phyloP scores from a whole-genome alignment of 2,329 filamentous ascomycete species.

The Penicillium sp. region DNA sequence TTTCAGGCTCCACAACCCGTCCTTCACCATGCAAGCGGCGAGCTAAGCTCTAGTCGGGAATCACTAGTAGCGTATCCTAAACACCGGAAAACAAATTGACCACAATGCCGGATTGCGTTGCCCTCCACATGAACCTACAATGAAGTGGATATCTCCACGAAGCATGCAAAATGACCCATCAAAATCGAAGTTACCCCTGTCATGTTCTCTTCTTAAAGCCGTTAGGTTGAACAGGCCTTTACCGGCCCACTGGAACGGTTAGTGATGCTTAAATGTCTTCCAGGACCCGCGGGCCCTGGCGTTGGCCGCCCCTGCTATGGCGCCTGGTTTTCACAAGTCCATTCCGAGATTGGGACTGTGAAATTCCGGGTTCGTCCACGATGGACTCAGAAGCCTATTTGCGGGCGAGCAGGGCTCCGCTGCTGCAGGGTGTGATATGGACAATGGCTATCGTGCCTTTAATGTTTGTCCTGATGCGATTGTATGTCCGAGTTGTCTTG shows the following conservation, averaged over 20 bases:
- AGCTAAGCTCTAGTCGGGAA: not conserved
- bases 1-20: constrained; percentile 14
- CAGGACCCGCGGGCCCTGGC: not conserved
- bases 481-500: constrained; percentile 18
- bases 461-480: constrained; percentile 15
- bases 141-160: not conserved
- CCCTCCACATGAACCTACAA: not conserved
- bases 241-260: not conserved
- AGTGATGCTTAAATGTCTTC: constrained; percentile 2
- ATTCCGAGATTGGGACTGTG: not conserved
- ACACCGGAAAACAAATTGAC: not conserved
- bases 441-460: constrained; percentile 17
- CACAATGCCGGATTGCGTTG: not conserved
- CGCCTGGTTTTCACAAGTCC: not conserved
- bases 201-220: not conserved
- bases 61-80: not conserved
- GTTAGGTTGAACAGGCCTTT: not conserved
- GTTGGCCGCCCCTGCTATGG: not conserved
- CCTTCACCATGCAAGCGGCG: constrained; percentile 1
- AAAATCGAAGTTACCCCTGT: not conserved
- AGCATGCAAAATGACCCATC: not conserved
- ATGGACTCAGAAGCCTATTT: constrained; percentile 6
- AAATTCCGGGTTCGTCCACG: not conserved
- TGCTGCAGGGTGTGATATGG: constrained; percentile 20
- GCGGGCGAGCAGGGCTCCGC: constrained; percentile 10